A percentile compares a stretch with the other conserved stretches of the same genome.
These are phyloP conservation scores for Backusella sp. DNA, from an alignment of 192 early-diverging fungal species.

Conservation along the genomic window DNA sequence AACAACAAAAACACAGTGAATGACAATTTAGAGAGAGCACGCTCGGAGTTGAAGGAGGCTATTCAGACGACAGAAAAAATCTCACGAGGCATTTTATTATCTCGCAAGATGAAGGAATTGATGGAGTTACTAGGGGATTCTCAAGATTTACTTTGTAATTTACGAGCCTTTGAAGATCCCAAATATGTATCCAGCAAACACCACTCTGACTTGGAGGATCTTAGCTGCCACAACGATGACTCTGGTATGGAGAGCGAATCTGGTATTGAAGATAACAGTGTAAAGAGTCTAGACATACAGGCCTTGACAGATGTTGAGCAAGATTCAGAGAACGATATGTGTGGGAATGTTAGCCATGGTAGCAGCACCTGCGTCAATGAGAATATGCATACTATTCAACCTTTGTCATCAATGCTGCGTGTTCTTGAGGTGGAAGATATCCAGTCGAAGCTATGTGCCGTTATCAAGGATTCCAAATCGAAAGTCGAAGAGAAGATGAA, in stretches of 20 bases:
- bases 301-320: not conserved
- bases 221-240: not conserved
- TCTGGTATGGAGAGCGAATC: not conserved
- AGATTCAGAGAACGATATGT: not conserved
- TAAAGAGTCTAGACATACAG: not conserved
- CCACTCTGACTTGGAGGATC: not conserved
- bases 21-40: not conserved
- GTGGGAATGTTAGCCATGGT: not conserved
- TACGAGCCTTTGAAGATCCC: not conserved
- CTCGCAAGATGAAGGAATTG: constrained; percentile 16
- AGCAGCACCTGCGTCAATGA: not conserved
- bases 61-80: not conserved
- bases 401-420: constrained; percentile 13
- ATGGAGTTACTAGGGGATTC: constrained; percentile 14
- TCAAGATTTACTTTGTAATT: constrained; percentile 2
- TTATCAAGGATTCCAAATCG: not conserved
- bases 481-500: not conserved
- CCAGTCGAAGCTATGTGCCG: not conserved
- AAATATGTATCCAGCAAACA: not conserved
- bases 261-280: not conserved
- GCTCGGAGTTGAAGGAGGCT: constrained; percentile 14
- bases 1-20: not conserved
- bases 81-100: not conserved
- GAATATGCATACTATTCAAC: constrained; percentile 1
- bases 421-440: constrained; percentile 10